Conservation (phyloP, 352 stramenopile species). For the Globisporangium paddicum region DNA sequence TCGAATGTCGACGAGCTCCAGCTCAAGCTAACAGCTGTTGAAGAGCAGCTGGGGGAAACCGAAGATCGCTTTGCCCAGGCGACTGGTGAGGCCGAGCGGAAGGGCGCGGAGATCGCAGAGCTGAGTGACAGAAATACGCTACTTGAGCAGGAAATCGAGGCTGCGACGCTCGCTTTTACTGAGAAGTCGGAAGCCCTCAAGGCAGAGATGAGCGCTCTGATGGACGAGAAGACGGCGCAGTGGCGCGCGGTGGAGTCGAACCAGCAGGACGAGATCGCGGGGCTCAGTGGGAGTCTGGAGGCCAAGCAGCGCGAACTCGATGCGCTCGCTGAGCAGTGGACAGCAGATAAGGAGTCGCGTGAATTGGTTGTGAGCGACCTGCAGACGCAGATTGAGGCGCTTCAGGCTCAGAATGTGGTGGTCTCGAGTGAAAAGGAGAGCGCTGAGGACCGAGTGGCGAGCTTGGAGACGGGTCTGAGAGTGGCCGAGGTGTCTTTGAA, state of each 20-base stretch:
- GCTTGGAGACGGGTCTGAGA: background rate
- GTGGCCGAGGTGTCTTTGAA: background rate
- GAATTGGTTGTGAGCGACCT: constrained; percentile 13
- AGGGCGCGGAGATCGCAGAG: background rate
- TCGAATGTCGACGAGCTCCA: background rate
- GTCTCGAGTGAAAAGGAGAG: constrained; percentile 9
- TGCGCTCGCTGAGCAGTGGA: constrained; percentile 11
- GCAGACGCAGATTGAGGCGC: constrained; percentile 1
- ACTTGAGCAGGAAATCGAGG: background rate
- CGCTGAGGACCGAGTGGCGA: background rate
- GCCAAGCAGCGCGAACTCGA: constrained; percentile 8
- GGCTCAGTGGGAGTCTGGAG: background rate
- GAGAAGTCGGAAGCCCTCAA: background rate
- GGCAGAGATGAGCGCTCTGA: background rate
- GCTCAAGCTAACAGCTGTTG: background rate
- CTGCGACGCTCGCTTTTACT: background rate
- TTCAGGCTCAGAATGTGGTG: background rate
- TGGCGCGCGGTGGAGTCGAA: constrained; percentile 11
- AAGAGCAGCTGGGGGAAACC: background rate
- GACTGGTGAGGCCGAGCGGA: background rate
- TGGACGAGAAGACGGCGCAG: constrained; percentile 1
- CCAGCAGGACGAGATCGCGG: constrained; percentile 13
- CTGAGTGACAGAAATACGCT: background rate
- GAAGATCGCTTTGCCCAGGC: background rate
- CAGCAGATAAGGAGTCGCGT: constrained; percentile 10